Percentiles rank a stretch among this genome's conserved stretches.
These are phyloP conservation scores for Nicotiana attenuata DNA, from an alignment of 257 asterid species.

Conservation along the genomic window DNA sequence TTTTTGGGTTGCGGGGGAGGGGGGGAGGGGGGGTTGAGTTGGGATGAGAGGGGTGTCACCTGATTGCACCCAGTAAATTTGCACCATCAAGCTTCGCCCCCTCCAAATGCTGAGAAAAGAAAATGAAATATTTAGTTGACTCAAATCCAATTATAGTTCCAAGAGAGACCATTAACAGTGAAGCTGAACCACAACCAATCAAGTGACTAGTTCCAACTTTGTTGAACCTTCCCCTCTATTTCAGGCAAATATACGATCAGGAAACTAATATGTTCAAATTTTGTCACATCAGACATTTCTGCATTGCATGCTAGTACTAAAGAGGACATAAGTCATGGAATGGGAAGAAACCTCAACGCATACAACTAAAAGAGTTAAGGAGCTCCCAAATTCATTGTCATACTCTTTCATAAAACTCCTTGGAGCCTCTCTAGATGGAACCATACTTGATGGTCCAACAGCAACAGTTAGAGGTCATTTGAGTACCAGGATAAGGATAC, in stretches of 20 bases:
- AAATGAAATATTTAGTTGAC: background rate
- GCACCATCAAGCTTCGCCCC: conserved; percentile 92
- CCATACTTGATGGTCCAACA: background rate
- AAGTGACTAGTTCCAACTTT: background rate
- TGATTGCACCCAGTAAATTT: conserved; percentile 71
- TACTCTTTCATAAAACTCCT: background rate
- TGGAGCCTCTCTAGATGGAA: background rate
- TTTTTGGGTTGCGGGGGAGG: too few species aligned
- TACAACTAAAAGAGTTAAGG: background rate
- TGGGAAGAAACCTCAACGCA: background rate
- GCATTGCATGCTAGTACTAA: background rate
- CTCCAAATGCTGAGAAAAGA: conserved; percentile 52
- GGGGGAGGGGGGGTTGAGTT: too few species aligned
- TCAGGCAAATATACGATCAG: background rate
- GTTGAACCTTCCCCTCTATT: background rate
- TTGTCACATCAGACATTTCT: background rate
- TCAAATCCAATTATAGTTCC: background rate
- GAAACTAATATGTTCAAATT: background rate
- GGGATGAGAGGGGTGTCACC: conserved; percentile 25
- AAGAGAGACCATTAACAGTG: background rate
- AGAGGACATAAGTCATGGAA: background rate
- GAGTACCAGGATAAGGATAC: too few species aligned
- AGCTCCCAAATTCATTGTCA: background rate
- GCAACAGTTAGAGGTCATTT: background rate
- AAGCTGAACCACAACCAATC: background rate